Evolutionary conservation across 345 rosid species (phyloP).

Genomic region (Brassica cretica): DNA sequence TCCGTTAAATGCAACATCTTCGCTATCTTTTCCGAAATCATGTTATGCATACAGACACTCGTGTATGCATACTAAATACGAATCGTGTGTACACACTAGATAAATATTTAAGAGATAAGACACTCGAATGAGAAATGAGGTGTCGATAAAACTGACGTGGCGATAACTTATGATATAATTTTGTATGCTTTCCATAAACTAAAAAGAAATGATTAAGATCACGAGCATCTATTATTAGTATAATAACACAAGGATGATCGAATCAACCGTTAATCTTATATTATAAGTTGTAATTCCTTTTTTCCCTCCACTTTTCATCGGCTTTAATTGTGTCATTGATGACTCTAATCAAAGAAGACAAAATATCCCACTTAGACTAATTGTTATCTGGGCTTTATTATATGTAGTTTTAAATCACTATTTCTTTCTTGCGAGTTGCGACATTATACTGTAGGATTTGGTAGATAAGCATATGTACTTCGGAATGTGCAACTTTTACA

Average conservation of each 20-base stretch:
- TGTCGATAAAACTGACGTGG: conserved; percentile 36
- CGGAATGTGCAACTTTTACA: not conserved
- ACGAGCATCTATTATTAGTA: conserved; percentile 25
- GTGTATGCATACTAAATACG: conserved; percentile 7
- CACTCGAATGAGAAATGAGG: conserved; percentile 24
- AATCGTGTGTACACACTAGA: conserved; percentile 24
- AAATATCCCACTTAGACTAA: conserved; percentile 30
- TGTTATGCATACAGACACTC: conserved; percentile 1
- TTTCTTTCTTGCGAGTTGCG: not conserved
- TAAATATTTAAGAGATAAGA: conserved; percentile 9
- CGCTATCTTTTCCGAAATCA: conserved; percentile 12
- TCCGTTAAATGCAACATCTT: conserved; percentile 24
- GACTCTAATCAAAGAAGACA: conserved; percentile 36
- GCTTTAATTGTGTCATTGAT: conserved; percentile 34
- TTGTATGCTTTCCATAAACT: not conserved
- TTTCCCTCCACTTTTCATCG: conserved; percentile 20
- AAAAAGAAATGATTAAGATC: conserved; percentile 26
- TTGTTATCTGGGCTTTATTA: not conserved
- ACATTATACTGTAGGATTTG: not conserved
- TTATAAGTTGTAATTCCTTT: not conserved
- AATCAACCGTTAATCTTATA: conserved; percentile 34
- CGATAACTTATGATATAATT: conserved; percentile 26
- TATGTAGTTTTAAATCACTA: not conserved
- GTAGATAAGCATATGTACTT: conserved; percentile 1
- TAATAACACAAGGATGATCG: conserved; percentile 30